Conservation (phyloP, 441 rosid genomes). For the Flueggea neowawraea region DNA sequence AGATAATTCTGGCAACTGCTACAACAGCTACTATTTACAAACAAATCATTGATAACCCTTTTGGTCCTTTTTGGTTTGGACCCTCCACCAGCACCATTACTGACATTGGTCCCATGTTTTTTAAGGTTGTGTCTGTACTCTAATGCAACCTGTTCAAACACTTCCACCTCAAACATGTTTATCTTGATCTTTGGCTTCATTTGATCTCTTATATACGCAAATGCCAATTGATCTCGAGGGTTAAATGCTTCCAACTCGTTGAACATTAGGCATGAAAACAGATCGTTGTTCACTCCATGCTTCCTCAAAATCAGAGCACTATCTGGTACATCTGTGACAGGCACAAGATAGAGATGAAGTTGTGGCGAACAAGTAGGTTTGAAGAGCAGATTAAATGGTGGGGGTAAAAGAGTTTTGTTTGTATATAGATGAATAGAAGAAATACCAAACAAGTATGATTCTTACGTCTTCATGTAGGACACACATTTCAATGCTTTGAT, state of each 20-base stretch:
- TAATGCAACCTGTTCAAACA: conserved; percentile 65
- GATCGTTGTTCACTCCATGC: conserved; percentile 52
- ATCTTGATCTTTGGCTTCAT: conserved; percentile 54
- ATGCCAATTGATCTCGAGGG: conserved; percentile 81
- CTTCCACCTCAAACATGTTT: conserved; percentile 85
- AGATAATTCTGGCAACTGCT: conserved; percentile 55
- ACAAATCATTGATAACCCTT: conserved; percentile 34
- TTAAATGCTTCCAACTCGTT: conserved; percentile 80
- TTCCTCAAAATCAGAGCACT: conserved; percentile 66
- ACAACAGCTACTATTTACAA: conserved; percentile 37
- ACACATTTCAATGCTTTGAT: background rate
- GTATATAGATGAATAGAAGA: no score
- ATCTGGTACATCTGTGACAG: conserved; percentile 66
- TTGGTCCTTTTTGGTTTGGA: conserved; percentile 16
- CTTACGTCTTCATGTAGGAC: background rate
- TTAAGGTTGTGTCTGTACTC: conserved; percentile 76
- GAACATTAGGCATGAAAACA: conserved; percentile 80
- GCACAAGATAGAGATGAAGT: background rate
- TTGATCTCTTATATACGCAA: conserved; percentile 69
- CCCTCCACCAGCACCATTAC: background rate
- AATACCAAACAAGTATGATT: no score
- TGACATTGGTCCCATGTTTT: conserved; percentile 14
- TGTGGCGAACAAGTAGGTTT: no score
- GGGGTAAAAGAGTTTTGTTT: no score
- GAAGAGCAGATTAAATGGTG: no score